Evolutionary conservation across 2,329 filamentous ascomycete species (phyloP), one percentile per base, ranked within the genome.

Genomic region (Cryphonectria parasitica): DNA sequence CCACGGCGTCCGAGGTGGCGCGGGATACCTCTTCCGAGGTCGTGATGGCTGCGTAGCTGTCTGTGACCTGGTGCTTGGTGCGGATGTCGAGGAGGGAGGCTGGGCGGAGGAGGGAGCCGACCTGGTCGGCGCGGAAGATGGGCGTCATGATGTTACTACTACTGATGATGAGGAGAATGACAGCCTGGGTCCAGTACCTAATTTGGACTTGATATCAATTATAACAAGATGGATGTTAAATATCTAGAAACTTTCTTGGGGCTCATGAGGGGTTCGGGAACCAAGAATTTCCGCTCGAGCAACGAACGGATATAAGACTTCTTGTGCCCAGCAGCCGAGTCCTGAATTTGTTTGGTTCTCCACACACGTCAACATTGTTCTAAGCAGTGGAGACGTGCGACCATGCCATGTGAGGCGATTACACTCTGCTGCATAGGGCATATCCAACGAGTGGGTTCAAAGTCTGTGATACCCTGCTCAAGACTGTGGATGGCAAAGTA

Each of bases 21-120:
- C 49, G 36, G 31, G 31, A 36, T 5, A 63, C 64, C 8, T 64
- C 41, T 5, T 22, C 11, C 3, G 52, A 64, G 39, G 58, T 54
- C 7, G 49, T 60, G 66, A 68, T 54, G 66, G 54, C 34, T 22
- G 52, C 36, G 61, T 64, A 65, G 19, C 45, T 45, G 17, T n/a
- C n/a, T 3, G 61, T 69, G 39, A 69, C 25, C 25, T 65, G 36
- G 61, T 65, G 49, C 52, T 65, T 65, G 61, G 22, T 28, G 61
- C 67, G 67, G 25, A 65, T 19, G 36, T 67, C 25, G 25, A 67
- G 64, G 22, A 70, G 64, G 19, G 65, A 49, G 34, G 64, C 25
- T 2, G 69, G 69, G 45, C 69, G 69, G 45, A 70, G 45, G 22
- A 70, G 69, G 25, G 69, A 70, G 60, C 69, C 69, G 49, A 70